phyloP scores from a whole-genome alignment of 1,284 basidiomycete genomes.

The Austroboletus novae-zelandiae region DNA sequence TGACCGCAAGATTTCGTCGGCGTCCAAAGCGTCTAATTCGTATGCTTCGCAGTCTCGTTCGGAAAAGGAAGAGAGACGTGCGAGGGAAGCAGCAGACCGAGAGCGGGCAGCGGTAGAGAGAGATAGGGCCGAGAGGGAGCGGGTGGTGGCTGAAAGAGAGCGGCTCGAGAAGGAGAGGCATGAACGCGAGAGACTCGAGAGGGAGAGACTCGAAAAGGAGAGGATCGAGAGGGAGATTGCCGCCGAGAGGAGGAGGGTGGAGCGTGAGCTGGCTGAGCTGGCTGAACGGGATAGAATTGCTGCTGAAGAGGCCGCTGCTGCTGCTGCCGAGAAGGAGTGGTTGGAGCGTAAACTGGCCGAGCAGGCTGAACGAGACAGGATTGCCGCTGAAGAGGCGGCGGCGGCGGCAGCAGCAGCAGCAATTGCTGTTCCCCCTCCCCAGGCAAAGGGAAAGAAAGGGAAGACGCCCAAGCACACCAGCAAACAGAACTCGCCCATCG shows the following conservation, averaged over 20 bases:
- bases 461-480: conserved; percentile 22
- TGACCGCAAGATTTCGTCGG: conserved; percentile 23
- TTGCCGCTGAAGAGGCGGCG: conserved; percentile 5
- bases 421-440: neutral
- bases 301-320: neutral
- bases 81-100: conserved; percentile 17
- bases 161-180: conserved; percentile 14
- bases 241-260: conserved; percentile 1
- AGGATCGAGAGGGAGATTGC: conserved; percentile 3
- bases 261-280: neutral
- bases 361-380: conserved; percentile 15
- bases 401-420: neutral
- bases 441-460: conserved; percentile 13
- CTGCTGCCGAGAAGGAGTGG: conserved; percentile 5
- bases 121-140: conserved; percentile 17
- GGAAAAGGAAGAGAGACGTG: conserved; percentile 22
- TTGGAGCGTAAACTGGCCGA: neutral
- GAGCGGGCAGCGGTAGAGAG: conserved; percentile 15
- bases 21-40: conserved; percentile 24
- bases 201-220: neutral
- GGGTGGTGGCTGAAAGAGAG: conserved; percentile 17
- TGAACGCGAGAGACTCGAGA: conserved; percentile 12
- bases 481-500: conserved; percentile 26
- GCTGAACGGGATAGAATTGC: conserved; percentile 7
- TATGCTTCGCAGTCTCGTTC: conserved; percentile 19